phyloP scores from a whole-genome alignment of 805 yeast genomes.

The Starmera amethionina region DNA sequence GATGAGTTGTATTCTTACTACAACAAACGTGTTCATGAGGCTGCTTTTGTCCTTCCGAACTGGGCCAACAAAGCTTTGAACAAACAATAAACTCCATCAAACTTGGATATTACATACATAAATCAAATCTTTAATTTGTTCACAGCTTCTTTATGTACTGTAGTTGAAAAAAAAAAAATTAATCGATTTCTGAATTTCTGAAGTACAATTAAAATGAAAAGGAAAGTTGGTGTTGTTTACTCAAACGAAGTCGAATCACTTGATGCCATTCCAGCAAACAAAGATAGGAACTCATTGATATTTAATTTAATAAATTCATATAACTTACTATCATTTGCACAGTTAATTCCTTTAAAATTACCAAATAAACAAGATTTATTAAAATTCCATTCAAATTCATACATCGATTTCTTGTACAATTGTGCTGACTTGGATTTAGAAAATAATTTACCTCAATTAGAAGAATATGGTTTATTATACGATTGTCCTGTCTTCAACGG shows the following conservation, averaged over 20 bases:
- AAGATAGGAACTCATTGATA: constrained; percentile 38
- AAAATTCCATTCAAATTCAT: constrained; percentile 40
- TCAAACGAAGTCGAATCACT: constrained; percentile 2
- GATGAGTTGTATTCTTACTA: constrained; percentile 66
- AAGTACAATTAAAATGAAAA: too few species aligned
- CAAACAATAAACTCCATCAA: too few species aligned
- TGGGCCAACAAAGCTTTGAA: constrained; percentile 61
- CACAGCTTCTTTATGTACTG: too few species aligned
- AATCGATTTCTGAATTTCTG: too few species aligned
- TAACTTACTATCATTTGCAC: constrained; percentile 21
- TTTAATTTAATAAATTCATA: constrained; percentile 31
- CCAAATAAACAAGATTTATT: constrained; percentile 30
- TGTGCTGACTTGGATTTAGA: neutral
- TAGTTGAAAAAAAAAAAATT: too few species aligned
- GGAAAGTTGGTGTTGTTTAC: too few species aligned
- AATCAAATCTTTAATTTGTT: too few species aligned
- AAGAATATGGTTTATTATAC: constrained; percentile 37
- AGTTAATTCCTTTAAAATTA: constrained; percentile 15
- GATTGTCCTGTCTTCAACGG: constrained; percentile 60
- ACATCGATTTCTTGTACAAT: constrained; percentile 29
- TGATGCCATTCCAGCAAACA: constrained; percentile 38
- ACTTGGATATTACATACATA: too few species aligned
- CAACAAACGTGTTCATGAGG: constrained; percentile 73
- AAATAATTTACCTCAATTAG: constrained; percentile 8
- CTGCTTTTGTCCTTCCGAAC: constrained; percentile 85